These are phyloP conservation scores for Fusarium falciforme DNA, from an alignment of 2,329 filamentous ascomycete species.

Conservation along the genomic window DNA sequence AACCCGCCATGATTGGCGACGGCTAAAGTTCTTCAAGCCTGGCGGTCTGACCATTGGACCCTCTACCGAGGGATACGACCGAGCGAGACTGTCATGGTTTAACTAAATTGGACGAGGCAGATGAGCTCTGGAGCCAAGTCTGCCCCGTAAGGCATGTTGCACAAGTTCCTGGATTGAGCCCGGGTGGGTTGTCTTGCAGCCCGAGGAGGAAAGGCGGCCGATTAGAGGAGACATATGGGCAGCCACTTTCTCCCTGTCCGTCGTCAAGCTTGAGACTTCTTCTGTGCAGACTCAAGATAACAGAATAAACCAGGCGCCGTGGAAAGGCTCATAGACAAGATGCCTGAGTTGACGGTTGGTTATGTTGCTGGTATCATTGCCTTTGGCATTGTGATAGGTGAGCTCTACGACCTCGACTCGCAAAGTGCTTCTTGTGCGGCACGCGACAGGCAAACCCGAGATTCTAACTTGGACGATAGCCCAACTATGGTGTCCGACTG, in stretches of 20 bases:
- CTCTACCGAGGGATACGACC: not conserved
- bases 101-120: not conserved
- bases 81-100: not conserved
- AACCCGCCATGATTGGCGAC: not conserved
- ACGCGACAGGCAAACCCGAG: not conserved
- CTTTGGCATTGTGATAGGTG: constrained; percentile 36
- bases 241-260: not conserved
- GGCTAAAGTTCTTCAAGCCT: not conserved
- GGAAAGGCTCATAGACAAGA: constrained; percentile 2
- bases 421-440: not conserved
- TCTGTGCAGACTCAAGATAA: not conserved
- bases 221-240: not conserved
- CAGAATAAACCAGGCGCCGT: not conserved
- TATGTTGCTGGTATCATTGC: constrained; percentile 42
- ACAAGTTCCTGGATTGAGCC: not conserved
- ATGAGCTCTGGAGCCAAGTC: not conserved
- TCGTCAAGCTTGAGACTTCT: not conserved
- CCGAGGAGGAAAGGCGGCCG: not conserved
- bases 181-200: not conserved
- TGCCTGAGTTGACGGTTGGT: constrained; percentile 37
- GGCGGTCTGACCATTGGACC: not conserved
- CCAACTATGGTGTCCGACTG: constrained; percentile 51
- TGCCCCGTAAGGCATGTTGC: not conserved
- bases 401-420: not conserved
- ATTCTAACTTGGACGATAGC: constrained; percentile 40